phyloP scores from a whole-genome alignment of 305 asterid genomes.

The Petunia hybrid region DNA sequence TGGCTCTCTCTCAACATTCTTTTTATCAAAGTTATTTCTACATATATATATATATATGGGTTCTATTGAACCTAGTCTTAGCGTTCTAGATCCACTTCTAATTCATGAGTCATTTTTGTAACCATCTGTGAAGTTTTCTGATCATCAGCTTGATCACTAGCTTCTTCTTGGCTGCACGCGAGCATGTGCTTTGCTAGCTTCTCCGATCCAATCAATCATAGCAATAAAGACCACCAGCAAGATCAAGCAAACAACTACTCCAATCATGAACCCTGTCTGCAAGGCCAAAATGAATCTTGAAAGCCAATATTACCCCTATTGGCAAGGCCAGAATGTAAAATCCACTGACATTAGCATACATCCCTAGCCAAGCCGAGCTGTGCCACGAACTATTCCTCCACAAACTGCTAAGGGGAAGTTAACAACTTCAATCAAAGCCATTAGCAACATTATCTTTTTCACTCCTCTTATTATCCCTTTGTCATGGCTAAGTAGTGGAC shows the following conservation, averaged over 20 bases:
- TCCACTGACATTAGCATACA: slow-evolving; percentile 74
- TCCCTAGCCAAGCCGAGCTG: slow-evolving; percentile 77
- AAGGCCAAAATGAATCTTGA: slow-evolving; percentile 61
- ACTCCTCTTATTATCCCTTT: slow-evolving; percentile 52
- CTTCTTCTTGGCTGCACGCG: slow-evolving; percentile 34
- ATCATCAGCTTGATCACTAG: slow-evolving; percentile 30
- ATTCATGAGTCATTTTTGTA: not conserved
- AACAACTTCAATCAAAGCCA: slow-evolving; percentile 69
- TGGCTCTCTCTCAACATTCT: no score
- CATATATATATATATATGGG: no score
- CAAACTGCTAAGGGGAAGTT: slow-evolving; percentile 83
- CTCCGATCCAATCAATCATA: slow-evolving; percentile 74
- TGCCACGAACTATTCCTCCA: slow-evolving; percentile 88
- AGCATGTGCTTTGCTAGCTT: slow-evolving; percentile 60
- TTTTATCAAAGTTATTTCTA: no score
- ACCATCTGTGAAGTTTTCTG: slow-evolving; percentile 7
- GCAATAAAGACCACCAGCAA: slow-evolving; percentile 58
- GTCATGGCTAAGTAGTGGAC: slow-evolving; percentile 59
- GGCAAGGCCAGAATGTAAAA: slow-evolving; percentile 80
- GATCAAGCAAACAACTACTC: slow-evolving; percentile 63
- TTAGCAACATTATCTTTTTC: slow-evolving; percentile 57
- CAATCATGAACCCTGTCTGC: slow-evolving; percentile 68
- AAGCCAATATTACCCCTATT: slow-evolving; percentile 62
- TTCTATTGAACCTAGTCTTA: not conserved
- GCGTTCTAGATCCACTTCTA: not conserved